These are phyloP conservation scores for Botrytis byssoidea DNA, from an alignment of 2,329 filamentous ascomycete genomes.

Conservation along the genomic window DNA sequence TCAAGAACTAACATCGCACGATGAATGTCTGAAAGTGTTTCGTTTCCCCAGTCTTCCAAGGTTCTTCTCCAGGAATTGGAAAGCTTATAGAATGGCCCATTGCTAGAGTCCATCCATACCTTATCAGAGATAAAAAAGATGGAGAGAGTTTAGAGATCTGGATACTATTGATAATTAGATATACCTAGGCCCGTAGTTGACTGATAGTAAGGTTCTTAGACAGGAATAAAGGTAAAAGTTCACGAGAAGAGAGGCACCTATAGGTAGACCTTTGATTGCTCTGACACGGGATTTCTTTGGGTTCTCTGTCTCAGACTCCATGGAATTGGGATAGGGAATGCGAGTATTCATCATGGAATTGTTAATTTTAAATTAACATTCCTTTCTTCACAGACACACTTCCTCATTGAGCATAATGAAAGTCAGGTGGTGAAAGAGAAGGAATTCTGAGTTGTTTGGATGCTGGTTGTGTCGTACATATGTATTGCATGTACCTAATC, in stretches of 20 bases:
- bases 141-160: not conserved
- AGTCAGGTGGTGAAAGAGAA: not conserved
- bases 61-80: not conserved
- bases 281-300: not conserved
- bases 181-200: not conserved
- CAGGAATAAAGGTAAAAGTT: not conserved
- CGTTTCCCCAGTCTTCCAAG: not conserved
- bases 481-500: not conserved
- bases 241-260: not conserved
- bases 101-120: not conserved
- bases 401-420: not conserved
- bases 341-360: not conserved
- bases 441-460: not conserved
- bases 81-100: not conserved
- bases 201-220: not conserved
- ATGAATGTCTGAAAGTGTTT: not conserved
- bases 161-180: not conserved
- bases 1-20: not conserved
- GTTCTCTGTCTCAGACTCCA: not conserved
- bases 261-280: not conserved
- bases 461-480: not conserved
- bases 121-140: not conserved
- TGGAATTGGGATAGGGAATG: slow-evolving; percentile 3
- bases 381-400: not conserved
- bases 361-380: not conserved